Percentiles rank a stretch among this genome's conserved stretches.
Conservation (phyloP, 176 grass and related monocot species). For the Alloteropsis semialata region DNA sequence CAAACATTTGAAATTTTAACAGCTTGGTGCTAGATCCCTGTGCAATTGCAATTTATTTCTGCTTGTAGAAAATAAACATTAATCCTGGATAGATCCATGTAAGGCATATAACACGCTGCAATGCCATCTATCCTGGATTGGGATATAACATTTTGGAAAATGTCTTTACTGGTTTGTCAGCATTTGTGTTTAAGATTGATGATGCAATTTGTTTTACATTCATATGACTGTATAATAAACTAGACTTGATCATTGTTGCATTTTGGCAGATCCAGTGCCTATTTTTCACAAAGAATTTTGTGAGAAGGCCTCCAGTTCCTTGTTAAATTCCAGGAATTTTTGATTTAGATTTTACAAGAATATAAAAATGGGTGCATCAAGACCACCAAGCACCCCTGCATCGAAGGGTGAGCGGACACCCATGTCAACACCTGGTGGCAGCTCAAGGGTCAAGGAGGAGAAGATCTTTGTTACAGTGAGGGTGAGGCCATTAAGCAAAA, state of each 20-base stretch:
- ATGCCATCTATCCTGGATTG: neutral
- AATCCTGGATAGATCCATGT: neutral
- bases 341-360: neutral
- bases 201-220: neutral
- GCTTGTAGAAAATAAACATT: neutral
- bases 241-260: neutral
- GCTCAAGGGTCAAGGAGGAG: conserved; percentile 76
- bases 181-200: neutral
- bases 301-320: conserved; percentile 1
- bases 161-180: neutral
- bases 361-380: conserved; percentile 45
- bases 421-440: conserved; percentile 65
- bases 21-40: neutral
- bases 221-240: neutral
- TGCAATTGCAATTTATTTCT: neutral
- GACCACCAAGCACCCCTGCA: conserved; percentile 55
- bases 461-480: conserved; percentile 99
- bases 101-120: neutral
- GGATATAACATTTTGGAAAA: neutral
- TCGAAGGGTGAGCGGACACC: conserved; percentile 74
- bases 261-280: conserved; percentile 26
- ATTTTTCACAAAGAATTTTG: neutral
- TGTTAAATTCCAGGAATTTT: neutral
- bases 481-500: conserved; percentile 75
- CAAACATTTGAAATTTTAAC: neutral